phyloP scores from a whole-genome alignment of 2,329 filamentous ascomycete species.

The Corinectria fuckeliana region DNA sequence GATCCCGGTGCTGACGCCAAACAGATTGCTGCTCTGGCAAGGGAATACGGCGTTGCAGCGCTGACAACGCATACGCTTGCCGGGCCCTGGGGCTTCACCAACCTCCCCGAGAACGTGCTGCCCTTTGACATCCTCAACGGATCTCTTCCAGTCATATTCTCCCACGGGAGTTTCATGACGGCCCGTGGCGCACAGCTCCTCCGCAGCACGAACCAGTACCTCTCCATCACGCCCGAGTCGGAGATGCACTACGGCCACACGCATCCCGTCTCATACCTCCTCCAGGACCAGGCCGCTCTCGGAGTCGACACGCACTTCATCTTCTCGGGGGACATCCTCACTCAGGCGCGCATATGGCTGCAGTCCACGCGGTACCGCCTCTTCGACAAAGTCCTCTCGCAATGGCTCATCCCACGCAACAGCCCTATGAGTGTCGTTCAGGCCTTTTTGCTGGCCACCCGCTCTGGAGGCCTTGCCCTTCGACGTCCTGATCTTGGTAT shows the following conservation, averaged over 20 bases:
- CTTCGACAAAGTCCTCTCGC: slow-evolving; percentile 47
- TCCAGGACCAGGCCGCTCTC: slow-evolving; percentile 58
- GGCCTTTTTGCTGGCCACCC: slow-evolving; percentile 62
- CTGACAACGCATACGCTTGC: slow-evolving; percentile 54
- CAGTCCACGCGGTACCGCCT: slow-evolving; percentile 51
- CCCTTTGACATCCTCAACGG: slow-evolving; percentile 49
- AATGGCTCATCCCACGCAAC: slow-evolving; percentile 51
- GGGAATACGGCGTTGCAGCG: slow-evolving; percentile 49
- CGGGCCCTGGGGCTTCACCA: slow-evolving; percentile 47
- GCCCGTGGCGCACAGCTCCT: slow-evolving; percentile 49
- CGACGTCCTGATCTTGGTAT: slow-evolving; percentile 58
- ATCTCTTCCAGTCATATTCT: slow-evolving; percentile 57
- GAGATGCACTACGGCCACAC: slow-evolving; percentile 65
- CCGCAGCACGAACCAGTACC: slow-evolving; percentile 56
- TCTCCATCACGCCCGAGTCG: slow-evolving; percentile 65
- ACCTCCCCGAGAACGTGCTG: slow-evolving; percentile 48
- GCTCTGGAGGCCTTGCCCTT: slow-evolving; percentile 58
- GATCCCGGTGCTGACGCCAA: slow-evolving; percentile 37
- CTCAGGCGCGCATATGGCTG: slow-evolving; percentile 61
- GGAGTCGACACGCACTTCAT: slow-evolving; percentile 63
- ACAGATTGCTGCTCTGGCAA: slow-evolving; percentile 43
- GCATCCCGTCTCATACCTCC: slow-evolving; percentile 50
- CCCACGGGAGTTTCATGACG: slow-evolving; percentile 56
- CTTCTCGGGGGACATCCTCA: slow-evolving; percentile 57
- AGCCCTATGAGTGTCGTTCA: slow-evolving; percentile 61